Conservation (phyloP, 2,329 filamentous ascomycete species). For the Scolecobasidium constrictum region DNA sequence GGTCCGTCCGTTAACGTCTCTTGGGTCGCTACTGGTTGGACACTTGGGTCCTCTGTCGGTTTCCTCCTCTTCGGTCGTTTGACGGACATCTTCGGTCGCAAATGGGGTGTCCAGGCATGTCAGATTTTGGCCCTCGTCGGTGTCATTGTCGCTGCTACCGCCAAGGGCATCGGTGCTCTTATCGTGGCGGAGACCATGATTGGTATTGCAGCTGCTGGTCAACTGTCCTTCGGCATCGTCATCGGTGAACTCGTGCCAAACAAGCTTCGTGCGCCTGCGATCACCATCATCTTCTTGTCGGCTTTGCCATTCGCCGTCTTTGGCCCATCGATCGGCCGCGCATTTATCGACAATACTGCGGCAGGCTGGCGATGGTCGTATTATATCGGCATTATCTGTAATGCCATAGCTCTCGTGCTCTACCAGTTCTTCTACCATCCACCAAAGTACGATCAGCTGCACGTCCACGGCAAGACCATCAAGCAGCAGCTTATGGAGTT, state of each 20-base stretch:
- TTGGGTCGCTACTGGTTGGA: slow-evolving; percentile 24
- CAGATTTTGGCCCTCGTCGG: slow-evolving; percentile 26
- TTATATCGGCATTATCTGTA: slow-evolving; percentile 37
- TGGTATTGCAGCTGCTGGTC: slow-evolving; percentile 29
- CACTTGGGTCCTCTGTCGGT: slow-evolving; percentile 28
- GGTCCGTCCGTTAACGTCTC: slow-evolving; percentile 13
- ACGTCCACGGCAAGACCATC: slow-evolving; percentile 30
- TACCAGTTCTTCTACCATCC: slow-evolving; percentile 38
- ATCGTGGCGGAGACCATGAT: slow-evolving; percentile 29
- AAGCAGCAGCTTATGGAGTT: slow-evolving; percentile 31
- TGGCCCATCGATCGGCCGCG: slow-evolving; percentile 37
- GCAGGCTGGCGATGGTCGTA: slow-evolving; percentile 40
- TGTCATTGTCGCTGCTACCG: slow-evolving; percentile 25
- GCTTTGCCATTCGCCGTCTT: slow-evolving; percentile 22
- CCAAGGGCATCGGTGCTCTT: slow-evolving; percentile 24
- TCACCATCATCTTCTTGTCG: slow-evolving; percentile 16
- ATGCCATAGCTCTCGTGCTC: slow-evolving; percentile 27
- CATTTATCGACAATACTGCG: slow-evolving; percentile 31
- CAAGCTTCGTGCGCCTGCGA: slow-evolving; percentile 22
- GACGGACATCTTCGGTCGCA: slow-evolving; percentile 32
- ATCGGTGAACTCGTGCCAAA: slow-evolving; percentile 35
- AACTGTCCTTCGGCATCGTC: slow-evolving; percentile 32
- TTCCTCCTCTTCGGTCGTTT: slow-evolving; percentile 33
- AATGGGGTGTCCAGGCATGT: slow-evolving; percentile 28
- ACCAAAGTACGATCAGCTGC: slow-evolving; percentile 28